phyloP scores from a whole-genome alignment of 345 rosid species.

The Salix arbutifolia region DNA sequence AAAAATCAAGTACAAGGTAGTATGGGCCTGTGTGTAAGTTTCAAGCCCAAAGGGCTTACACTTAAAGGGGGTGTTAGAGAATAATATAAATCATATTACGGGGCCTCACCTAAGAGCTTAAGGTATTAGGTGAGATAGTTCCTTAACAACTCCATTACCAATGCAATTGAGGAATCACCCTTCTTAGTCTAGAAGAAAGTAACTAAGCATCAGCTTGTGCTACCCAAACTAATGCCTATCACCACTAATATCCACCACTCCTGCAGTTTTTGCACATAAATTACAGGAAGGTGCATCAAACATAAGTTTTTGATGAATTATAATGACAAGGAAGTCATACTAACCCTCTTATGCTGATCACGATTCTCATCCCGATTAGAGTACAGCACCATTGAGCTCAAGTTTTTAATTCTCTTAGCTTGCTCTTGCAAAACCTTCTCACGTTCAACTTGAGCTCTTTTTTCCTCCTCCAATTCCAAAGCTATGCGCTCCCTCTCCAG shows the following conservation, averaged over 20 bases:
- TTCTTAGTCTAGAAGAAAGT: not conserved
- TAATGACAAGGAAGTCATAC: not conserved
- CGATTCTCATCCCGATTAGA: constrained; percentile 73
- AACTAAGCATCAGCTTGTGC: not conserved
- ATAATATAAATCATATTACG: too few species aligned
- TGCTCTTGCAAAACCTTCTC: constrained; percentile 90
- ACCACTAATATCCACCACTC: too few species aligned
- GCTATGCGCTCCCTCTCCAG: constrained; percentile 88
- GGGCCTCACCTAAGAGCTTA: too few species aligned
- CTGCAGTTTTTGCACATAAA: not conserved
- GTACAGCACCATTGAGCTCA: constrained; percentile 82
- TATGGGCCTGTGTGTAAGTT: too few species aligned
- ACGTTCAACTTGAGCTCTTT: constrained; percentile 85
- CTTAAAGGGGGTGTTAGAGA: too few species aligned
- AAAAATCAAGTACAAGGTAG: too few species aligned
- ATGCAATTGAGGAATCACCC: too few species aligned
- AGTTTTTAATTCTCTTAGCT: constrained; percentile 78
- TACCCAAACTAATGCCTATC: not conserved
- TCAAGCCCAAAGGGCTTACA: too few species aligned
- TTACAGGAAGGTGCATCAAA: not conserved
- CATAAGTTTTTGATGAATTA: not conserved
- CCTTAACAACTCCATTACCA: too few species aligned
- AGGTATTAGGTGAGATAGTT: too few species aligned
- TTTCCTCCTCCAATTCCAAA: constrained; percentile 94
- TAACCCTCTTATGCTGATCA: constrained; percentile 64